Evolutionary conservation across 2,329 filamentous ascomycete genomes (phyloP), one percentile per base, ranked within the genome.

Genomic region (Xylariaceae sp.): DNA sequence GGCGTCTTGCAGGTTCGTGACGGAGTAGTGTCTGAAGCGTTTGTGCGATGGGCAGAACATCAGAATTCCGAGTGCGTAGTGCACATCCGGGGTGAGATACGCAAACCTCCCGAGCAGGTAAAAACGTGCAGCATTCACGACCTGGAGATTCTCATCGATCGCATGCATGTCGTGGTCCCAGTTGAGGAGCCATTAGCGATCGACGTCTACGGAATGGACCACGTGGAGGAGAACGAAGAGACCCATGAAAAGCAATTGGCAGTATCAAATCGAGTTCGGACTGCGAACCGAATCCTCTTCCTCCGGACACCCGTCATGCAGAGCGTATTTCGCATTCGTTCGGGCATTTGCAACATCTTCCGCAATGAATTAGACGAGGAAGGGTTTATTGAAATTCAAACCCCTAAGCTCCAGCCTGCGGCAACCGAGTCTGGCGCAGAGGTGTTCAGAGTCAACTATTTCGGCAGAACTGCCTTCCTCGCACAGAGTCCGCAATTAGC

Each of bases 361-460:
- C 89, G 93, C 47, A 75, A 82, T 9, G 86, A 88, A 2, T 82
- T 97, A 0, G 89, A 93, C 63, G 79, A 82, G 2, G 80, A 88
- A 60, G 88, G 86, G 16, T 97, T 97, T 71, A 88, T 96, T 56
- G 93, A 97, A 74, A 96, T 97, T 57, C 91, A 96, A 71, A 96
- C 91, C 0, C 93, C 93, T 2, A 97, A 96, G 75, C 79, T 97
- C 43, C 91, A 96, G 77, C 90, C 91, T 1, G 88, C 89, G 12
- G 93, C 93, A 1, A 96, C 93, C 0, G 93, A 97, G 73, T 96
- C 90, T 45, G 93, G 93, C 45, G 88, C 93, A 14, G 91, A 91
- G 61, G 93, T 97, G 4, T 97, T 97, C 80, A 87, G 90, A 71
- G 85, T 96, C 47, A 90, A 95, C 69, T 97, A 97, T 76, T 97